phyloP scores from a whole-genome alignment of 148 eudicot genomes.

The Persicaria tinctoria region DNA sequence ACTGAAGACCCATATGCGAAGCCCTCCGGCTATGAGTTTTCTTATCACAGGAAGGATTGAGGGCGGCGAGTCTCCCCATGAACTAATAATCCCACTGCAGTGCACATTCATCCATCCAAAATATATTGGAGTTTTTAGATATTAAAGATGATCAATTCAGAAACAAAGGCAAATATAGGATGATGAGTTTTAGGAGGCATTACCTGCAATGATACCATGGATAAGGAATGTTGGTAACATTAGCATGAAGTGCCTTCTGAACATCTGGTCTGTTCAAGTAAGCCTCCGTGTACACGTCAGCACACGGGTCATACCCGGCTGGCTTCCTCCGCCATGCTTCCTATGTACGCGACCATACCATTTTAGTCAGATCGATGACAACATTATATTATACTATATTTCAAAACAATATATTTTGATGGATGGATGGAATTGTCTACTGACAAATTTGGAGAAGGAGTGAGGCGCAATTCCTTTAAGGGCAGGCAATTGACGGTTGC shows the following conservation, averaged over 20 bases:
- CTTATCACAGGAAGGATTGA: neutral
- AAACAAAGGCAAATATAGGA: too few species aligned
- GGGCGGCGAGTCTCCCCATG: neutral
- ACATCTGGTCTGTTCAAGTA: conserved; percentile 75
- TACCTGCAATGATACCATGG: conserved; percentile 92
- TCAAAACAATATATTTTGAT: too few species aligned
- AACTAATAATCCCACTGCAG: neutral
- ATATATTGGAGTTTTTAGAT: too few species aligned
- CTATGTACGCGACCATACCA: neutral
- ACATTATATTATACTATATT: too few species aligned
- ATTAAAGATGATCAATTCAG: too few species aligned
- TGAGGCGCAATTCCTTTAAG: conserved; percentile 44
- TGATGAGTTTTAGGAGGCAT: too few species aligned
- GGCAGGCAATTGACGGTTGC: conserved; percentile 16
- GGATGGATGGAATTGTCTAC: conserved; percentile 8
- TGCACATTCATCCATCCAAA: too few species aligned
- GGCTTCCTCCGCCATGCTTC: conserved; percentile 28
- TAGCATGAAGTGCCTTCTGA: conserved; percentile 87
- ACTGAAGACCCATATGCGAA: neutral
- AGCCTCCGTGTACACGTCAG: conserved; percentile 41
- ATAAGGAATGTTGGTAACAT: conserved; percentile 62
- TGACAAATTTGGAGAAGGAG: conserved; percentile 52
- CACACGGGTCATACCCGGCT: conserved; percentile 77
- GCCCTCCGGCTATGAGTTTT: neutral
- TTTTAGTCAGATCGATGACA: too few species aligned